Evolutionary conservation across 225 moss, liverwort and hornwort genomes (phyloP).

Genomic region (Sphagnum tenellum): DNA sequence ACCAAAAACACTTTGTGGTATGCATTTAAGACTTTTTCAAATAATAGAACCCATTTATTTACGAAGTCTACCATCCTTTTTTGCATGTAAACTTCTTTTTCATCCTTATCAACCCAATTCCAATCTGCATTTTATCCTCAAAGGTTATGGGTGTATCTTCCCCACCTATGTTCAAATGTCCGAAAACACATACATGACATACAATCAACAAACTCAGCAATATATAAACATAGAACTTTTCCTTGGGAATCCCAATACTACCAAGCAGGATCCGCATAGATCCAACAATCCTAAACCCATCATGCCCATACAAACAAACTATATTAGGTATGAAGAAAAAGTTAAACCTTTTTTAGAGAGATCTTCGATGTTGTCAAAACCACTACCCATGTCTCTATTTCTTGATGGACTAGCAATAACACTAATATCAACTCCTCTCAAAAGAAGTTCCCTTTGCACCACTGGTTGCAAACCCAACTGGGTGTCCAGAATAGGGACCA

Average conservation of each 20-base stretch:
- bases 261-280: too few relatives aligned
- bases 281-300: too few relatives aligned
- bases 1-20: constrained; percentile 55
- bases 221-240: too few relatives aligned
- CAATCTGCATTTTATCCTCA: too few relatives aligned
- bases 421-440: constrained; percentile 59
- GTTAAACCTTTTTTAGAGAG: constrained; percentile 31
- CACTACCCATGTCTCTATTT: constrained; percentile 41
- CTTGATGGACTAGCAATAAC: constrained; percentile 39
- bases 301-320: too few relatives aligned
- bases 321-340: neutral
- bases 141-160: too few relatives aligned
- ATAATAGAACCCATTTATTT: constrained; percentile 77
- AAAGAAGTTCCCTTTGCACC: constrained; percentile 78
- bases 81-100: constrained; percentile 87
- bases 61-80: constrained; percentile 98
- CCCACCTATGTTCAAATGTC: too few relatives aligned
- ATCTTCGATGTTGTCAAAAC: constrained; percentile 39
- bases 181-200: too few relatives aligned
- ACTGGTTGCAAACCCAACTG: constrained; percentile 75
- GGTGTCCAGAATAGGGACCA: constrained; percentile 21
- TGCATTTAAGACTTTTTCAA: constrained; percentile 94
- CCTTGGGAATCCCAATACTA: too few relatives aligned
- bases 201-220: too few relatives aligned
- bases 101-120: constrained; percentile 23